Base-by-base conservation (phyloP, 2,329 filamentous ascomycete species). In the Blastomyces silverae region DNA sequence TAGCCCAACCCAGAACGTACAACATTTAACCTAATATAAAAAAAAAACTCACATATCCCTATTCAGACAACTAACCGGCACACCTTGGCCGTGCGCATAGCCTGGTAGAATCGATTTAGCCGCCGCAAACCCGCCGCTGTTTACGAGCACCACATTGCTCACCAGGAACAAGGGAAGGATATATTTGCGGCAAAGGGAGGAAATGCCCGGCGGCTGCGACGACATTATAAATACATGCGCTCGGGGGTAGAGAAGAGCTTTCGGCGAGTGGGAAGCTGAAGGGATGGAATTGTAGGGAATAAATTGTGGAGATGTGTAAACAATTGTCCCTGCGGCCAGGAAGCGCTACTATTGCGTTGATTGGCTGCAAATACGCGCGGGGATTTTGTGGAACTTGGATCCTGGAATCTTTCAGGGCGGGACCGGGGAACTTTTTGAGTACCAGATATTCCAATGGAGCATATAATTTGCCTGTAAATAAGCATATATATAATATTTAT, bases 11-110 rank as follows among this genome's bases (percentile, higher is more conserved):
- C 52, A 46, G 15, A n/a, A 48, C 6, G n/a, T 53, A 8, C n/a
- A n/a, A n/a, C 39, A 39, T 42, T 58, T 28, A 58, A 13, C 7
- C 1, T n/a, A 13, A 17, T 37, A 17, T 42, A 10, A 20, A 50
- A 58, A 25, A n/a, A 48, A 50, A 5, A 74, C 77, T 66, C 75
- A 83, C 81, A 82, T 79, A 25, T 79, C 81, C 65, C 82, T 71
- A 67, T 83, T 83, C 68, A 84, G 70, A 72, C 82, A 84, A 66
- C 72, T 78, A 13, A 84, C 79, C 0, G 82, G 81, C 64, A 84
- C 82, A 46, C 72, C 74, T 66, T 83, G 77, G 34, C 81, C 81
- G 22, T 78, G 73, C 58, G 76, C 77, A 72, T 83, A 83, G 39
- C 77, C 79, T 34, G 58, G 37, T 34, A 53, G 34, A 22, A 53